Base-by-base conservation (phyloP, 1,284 basidiomycete species). In the Cryptococcus wingfieldii region DNA sequence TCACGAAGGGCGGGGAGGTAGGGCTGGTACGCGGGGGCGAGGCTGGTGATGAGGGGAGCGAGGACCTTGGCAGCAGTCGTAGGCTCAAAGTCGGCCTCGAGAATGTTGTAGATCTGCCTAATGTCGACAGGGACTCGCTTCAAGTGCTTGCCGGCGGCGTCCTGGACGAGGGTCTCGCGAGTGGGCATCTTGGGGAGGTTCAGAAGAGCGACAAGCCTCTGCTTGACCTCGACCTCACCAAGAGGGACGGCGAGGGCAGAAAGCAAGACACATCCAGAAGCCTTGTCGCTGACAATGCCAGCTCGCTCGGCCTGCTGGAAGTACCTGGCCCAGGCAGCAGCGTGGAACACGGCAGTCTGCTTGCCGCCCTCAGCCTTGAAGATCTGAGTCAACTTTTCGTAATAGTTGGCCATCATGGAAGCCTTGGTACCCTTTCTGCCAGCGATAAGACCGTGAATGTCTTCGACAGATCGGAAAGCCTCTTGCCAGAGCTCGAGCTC, bases 401-500 rank as follows among this genome's bases (percentile, higher is more conserved):
- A 98, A 79, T 98, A 98, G 76, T 92, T 93, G 60, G 93, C 93
- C 95, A 98, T 98, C 91, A 98, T 97, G 7, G 87, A 83, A 0
- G 92, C 90, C 42, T 89, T 86, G 6, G 92, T 90, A 0, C 87
- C 85, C 78, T 94, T 94, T 78, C 96, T 96, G 63, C 75, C 71
- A 53, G 78, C 77, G 65, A 98, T 84, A 47, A 99, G 83, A 70
- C 93, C 94, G 80, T 98, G 95, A 43, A 98, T 90, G 76, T 99
- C 96, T 77, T 98, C 95, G 59, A 98, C 91, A 46, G 91, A 93
- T 59, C 96, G 89, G 84, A 98, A 99, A 5, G 93, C 95, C 77
- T 98, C 95, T 75, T 98, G 95, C 96, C 95, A 99, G 48, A 98
- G 83, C 79, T 99, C 96, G 62, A 99, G 87, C 77, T 98, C 92